Base-by-base conservation (phyloP, 495 filamentous ascomycete genomes). In the Aspergillus leporis region DNA sequence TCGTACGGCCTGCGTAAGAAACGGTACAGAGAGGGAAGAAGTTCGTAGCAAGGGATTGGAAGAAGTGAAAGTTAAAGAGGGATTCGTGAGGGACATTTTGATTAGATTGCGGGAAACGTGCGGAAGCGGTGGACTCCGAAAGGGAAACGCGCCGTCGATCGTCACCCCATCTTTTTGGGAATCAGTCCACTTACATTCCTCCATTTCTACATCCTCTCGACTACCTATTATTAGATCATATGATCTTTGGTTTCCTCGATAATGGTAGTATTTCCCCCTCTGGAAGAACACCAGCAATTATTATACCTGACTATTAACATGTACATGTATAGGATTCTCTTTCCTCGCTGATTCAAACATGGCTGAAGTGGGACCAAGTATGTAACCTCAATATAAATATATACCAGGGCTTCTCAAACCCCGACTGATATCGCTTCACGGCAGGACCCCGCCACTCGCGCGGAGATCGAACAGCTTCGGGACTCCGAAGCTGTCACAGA, bases 331-430 rank as follows among this genome's bases (percentile, higher is more conserved):
- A 76, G 75, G 68, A 68, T 55, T 70, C 74, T 9, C 60, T 76
- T 31, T 65, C 68, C 18, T 65, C 67, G 28, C 61, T 77, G 57
- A 70, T 74, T 41, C 62, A 79, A 61, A 76, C 81, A 70, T 90
- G 87, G 87, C 79, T 90, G 32, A 70, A 78, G 59, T 78, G 86
- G 66, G 87, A 90, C 69, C 74, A 83, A 71, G 82, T 84, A 73
- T 59, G 45, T 16, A n/a, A 25, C 38, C 16, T 14, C 53, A 19
- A 32, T 25, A 34, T 51, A 31, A n/a, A 34, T 51, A 21, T 28
- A 28, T 25, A 5, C 9, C 18, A 48, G 18, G 46, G 46, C 21
- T 48, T 25, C 25, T 31, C 22, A 51, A 14, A 14, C 16, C 21
- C 12, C 7, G 36, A 16, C 59, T 65, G 58, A 60, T 34, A 22